Conservation (phyloP, 73 alveolate species). For the Symbiodinium pilosum region DNA sequence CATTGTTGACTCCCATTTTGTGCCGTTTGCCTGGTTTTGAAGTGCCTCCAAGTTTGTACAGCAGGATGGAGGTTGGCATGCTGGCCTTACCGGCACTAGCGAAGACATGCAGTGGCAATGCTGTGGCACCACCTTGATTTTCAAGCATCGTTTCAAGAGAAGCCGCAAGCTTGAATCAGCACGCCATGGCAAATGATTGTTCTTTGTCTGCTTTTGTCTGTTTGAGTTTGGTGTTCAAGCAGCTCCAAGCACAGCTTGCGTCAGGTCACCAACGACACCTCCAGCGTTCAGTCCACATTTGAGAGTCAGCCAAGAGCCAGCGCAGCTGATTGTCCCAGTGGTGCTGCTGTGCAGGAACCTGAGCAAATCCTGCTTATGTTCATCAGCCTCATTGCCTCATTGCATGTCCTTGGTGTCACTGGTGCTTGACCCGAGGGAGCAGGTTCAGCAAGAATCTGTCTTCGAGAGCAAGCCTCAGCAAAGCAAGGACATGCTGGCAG, state of each 20-base stretch:
- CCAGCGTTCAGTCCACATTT: constrained; percentile 68
- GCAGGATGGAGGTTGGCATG: neutral
- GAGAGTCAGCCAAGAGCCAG: constrained; percentile 89
- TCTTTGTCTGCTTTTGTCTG: neutral
- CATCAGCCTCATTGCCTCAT: too few species aligned
- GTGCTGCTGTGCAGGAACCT: constrained; percentile 33
- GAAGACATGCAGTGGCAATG: neutral
- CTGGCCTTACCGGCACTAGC: neutral
- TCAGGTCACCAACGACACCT: constrained; percentile 45
- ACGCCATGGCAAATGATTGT: neutral
- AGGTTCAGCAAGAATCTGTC: constrained; percentile 31
- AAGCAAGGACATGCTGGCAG: neutral
- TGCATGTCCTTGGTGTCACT: neutral
- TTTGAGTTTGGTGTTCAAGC: neutral
- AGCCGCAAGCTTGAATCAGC: neutral
- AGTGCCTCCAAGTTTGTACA: neutral
- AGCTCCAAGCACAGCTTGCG: too few species aligned
- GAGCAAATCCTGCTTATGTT: neutral
- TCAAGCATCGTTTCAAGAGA: neutral
- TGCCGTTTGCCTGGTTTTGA: neutral
- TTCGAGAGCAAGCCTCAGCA: constrained; percentile 46
- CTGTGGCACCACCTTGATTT: neutral
- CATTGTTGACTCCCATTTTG: neutral
- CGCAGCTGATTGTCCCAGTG: constrained; percentile 86
- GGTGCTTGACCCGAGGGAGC: constrained; percentile 9